Conservation (phyloP, 1,284 basidiomycete species). For the Psilocybe mexicana region DNA sequence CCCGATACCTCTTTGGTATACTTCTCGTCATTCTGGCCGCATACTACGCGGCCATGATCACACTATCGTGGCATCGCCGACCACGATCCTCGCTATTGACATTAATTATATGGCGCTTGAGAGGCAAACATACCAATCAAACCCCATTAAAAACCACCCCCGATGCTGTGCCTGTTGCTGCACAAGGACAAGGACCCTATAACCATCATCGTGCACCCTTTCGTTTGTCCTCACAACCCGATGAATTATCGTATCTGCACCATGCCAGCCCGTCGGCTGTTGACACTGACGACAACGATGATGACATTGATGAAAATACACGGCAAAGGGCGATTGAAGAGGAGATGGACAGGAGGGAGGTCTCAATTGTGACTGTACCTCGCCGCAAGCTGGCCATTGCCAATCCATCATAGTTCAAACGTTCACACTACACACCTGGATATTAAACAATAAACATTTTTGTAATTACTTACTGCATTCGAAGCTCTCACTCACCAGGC, state of each 20-base stretch:
- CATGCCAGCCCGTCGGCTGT: slow-evolving; percentile 38
- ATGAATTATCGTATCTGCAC: slow-evolving; percentile 16
- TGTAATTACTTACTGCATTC: slow-evolving; percentile 1
- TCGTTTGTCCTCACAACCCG: slow-evolving; percentile 38
- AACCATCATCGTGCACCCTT: slow-evolving; percentile 61
- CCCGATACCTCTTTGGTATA: slow-evolving; percentile 56
- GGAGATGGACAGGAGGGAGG: slow-evolving; percentile 75
- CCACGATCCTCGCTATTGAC: slow-evolving; percentile 61
- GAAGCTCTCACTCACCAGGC: slow-evolving; percentile 4
- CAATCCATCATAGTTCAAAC: slow-evolving; percentile 52
- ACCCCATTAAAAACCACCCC: not conserved
- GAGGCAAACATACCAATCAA: slow-evolving; percentile 22
- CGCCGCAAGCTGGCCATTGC: slow-evolving; percentile 70
- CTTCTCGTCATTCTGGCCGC: slow-evolving; percentile 62
- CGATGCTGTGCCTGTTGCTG: not conserved
- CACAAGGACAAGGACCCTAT: slow-evolving; percentile 37
- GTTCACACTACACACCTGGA: not conserved
- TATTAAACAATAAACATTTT: not conserved
- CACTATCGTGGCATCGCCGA: slow-evolving; percentile 56
- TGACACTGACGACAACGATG: slow-evolving; percentile 61
- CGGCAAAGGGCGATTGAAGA: slow-evolving; percentile 74
- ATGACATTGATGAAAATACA: slow-evolving; percentile 71
- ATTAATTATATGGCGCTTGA: slow-evolving; percentile 48
- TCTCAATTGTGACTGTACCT: slow-evolving; percentile 79
- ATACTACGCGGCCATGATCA: slow-evolving; percentile 56